These are phyloP conservation scores for Boletus rubescentipes DNA, from an alignment of 768 basidiomycete species.

Conservation along the genomic window DNA sequence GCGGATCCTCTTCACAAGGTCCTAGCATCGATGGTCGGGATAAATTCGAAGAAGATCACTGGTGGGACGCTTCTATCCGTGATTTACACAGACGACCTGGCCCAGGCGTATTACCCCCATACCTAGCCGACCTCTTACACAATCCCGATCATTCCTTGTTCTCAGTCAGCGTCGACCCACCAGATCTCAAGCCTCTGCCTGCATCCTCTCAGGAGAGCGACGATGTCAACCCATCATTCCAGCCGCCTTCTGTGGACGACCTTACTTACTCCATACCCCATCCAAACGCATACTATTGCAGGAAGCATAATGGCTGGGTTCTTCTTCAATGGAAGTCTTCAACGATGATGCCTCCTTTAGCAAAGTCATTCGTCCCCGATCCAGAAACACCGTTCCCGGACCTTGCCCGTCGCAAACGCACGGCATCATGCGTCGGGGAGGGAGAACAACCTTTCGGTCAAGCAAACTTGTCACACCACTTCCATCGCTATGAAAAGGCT, in stretches of 20 bases:
- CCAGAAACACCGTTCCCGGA: constrained; percentile 53
- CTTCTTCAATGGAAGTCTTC: constrained; percentile 70
- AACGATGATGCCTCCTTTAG: constrained; percentile 57
- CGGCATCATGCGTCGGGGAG: constrained; percentile 53
- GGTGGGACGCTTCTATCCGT: constrained; percentile 63
- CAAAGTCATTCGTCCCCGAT: constrained; percentile 48
- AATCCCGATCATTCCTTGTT: constrained; percentile 71
- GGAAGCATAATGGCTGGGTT: constrained; percentile 81
- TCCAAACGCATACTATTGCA: constrained; percentile 80
- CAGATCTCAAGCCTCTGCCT: constrained; percentile 28
- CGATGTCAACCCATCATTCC: constrained; percentile 14
- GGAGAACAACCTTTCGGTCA: constrained; percentile 45
- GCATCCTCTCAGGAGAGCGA: constrained; percentile 24
- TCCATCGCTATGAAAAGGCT: constrained; percentile 70
- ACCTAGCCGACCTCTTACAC: constrained; percentile 66
- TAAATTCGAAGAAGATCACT: constrained; percentile 58
- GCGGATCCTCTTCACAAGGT: constrained; percentile 26
- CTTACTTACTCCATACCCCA: constrained; percentile 72
- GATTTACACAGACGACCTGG: constrained; percentile 56
- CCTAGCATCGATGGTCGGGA: constrained; percentile 59
- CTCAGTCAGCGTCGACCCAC: constrained; percentile 48
- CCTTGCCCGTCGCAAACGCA: constrained; percentile 46
- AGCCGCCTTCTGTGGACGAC: constrained; percentile 58
- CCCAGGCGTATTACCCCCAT: constrained; percentile 65
- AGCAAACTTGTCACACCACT: constrained; percentile 74